Evolutionary conservation across 345 rosid species (phyloP).

Genomic region (Melastoma malabathricum): DNA sequence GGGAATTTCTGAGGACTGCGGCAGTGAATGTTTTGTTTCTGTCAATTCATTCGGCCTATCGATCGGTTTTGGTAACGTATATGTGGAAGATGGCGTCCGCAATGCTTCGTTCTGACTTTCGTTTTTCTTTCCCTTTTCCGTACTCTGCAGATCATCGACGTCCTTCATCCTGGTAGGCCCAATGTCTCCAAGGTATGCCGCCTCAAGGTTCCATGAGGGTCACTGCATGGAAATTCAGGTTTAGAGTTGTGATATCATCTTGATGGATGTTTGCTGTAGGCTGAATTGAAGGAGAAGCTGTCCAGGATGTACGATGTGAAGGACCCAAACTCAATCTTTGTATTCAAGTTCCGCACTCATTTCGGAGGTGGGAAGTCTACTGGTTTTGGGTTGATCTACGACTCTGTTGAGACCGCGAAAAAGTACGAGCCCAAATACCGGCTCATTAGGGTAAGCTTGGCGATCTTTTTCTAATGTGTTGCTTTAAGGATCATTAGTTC

Average conservation of each 20-base stretch:
- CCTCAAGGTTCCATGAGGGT: too few relatives aligned
- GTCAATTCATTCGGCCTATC: too few relatives aligned
- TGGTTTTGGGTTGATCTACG: conserved; percentile 93
- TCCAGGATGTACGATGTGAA: conserved; percentile 75
- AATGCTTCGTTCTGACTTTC: not conserved
- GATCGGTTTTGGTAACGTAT: too few relatives aligned
- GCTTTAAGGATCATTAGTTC: too few relatives aligned
- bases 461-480: not conserved
- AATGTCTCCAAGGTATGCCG: conserved; percentile 77
- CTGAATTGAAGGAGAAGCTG: conserved; percentile 81
- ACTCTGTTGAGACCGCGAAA: conserved; percentile 76
- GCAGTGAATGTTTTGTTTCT: too few relatives aligned
- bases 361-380: conserved; percentile 99
- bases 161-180: conserved; percentile 87
- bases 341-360: conserved; percentile 88
- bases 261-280: conserved; percentile 17
- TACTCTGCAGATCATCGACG: conserved; percentile 64
- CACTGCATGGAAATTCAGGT: too few relatives aligned
- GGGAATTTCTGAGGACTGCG: too few relatives aligned
- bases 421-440: conserved; percentile 94
- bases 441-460: conserved; percentile 70
- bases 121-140: not conserved
- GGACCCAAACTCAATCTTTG: conserved; percentile 81
- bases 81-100: not conserved
- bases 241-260: too few relatives aligned